phyloP scores from a whole-genome alignment of 495 filamentous ascomycete genomes.

The Cercophora newfieldiana region DNA sequence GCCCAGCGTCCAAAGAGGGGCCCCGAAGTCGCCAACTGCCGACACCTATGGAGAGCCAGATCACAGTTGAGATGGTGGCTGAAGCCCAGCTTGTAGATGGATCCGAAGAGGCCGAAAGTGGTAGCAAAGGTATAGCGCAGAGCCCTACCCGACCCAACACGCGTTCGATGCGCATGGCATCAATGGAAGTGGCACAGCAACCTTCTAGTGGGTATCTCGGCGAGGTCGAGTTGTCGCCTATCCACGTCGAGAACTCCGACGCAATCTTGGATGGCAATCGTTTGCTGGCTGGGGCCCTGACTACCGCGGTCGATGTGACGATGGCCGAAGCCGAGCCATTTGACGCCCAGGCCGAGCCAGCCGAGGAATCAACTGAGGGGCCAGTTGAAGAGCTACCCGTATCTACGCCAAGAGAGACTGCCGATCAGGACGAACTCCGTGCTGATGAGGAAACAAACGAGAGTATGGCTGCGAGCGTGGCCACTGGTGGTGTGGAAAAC shows the following conservation, averaged over 20 bases:
- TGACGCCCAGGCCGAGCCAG: too few species aligned
- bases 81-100: not conserved
- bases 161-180: not conserved
- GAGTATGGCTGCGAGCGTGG: not conserved
- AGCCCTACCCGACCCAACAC: not conserved
- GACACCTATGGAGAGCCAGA: conserved; percentile 19
- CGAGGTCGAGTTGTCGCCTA: too few species aligned
- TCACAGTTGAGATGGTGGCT: conserved; percentile 1
- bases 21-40: not conserved
- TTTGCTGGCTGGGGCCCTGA: too few species aligned
- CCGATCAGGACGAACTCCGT: not conserved
- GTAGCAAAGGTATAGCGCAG: not conserved
- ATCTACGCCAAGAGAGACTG: not conserved
- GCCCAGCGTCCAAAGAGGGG: not conserved
- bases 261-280: too few species aligned
- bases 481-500: not conserved
- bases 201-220: too few species aligned
- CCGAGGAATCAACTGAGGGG: too few species aligned
- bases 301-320: too few species aligned
- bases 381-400: too few species aligned
- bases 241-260: too few species aligned
- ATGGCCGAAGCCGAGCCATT: too few species aligned
- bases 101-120: not conserved
- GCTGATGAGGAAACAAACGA: not conserved
- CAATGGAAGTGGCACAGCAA: too few species aligned